Conservation (phyloP, 495 filamentous ascomycete genomes). For the Talaromyces borbonicus region DNA sequence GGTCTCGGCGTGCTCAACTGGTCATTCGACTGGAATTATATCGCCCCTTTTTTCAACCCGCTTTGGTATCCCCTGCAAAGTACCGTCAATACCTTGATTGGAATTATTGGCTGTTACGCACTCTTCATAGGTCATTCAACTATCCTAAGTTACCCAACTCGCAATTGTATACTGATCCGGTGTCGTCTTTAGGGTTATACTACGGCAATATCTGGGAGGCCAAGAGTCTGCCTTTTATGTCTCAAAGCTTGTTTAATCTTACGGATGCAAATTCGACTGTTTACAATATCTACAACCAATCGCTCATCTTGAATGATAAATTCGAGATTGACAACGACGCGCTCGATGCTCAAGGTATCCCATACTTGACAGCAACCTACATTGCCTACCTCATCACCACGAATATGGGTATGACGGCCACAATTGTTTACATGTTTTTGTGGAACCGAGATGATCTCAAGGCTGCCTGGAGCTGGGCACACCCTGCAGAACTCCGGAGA, state of each 20-base stretch:
- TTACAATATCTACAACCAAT: constrained; percentile 15
- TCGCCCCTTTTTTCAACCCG: constrained; percentile 16
- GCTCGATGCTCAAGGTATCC: constrained; percentile 23
- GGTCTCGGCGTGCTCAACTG: constrained; percentile 30
- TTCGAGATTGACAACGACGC: constrained; percentile 20
- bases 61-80: constrained; percentile 24
- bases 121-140: constrained; percentile 22
- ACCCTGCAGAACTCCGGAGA: constrained; percentile 12
- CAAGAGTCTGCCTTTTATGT: constrained; percentile 38
- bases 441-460: constrained; percentile 27
- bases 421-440: constrained; percentile 26
- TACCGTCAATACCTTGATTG: constrained; percentile 30
- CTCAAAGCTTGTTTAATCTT: constrained; percentile 23
- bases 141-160: background rate
- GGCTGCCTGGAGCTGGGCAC: constrained; percentile 16
- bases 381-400: constrained; percentile 29
- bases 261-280: constrained; percentile 12
- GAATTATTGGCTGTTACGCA: constrained; percentile 28
- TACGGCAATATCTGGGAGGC: constrained; percentile 38
- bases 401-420: constrained; percentile 34
- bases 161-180: background rate
- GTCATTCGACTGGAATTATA: constrained; percentile 43
- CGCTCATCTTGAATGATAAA: constrained; percentile 19
- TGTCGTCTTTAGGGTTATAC: constrained; percentile 10
- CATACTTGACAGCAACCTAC: constrained; percentile 31